Conservation (phyloP, 768 basidiomycete genomes). For the Lentinula sp. region DNA sequence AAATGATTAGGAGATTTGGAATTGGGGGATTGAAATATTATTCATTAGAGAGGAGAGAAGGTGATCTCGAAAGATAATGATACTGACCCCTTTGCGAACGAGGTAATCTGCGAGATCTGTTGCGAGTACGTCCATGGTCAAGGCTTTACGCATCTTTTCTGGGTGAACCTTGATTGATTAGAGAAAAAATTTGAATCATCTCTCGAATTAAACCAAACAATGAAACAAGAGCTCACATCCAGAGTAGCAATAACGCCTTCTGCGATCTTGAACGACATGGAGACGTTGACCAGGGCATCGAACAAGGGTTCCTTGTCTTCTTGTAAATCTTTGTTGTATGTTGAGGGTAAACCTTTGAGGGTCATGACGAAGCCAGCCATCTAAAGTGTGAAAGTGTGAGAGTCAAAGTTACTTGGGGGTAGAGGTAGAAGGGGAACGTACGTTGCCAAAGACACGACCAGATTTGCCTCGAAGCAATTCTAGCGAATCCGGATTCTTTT, state of each 20-base stretch:
- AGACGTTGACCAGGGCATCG: constrained; percentile 85
- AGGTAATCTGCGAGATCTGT: constrained; percentile 99
- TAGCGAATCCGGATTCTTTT: constrained; percentile 97
- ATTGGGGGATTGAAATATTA: too few species aligned
- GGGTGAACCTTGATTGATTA: constrained; percentile 63
- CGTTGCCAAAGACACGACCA: constrained; percentile 91
- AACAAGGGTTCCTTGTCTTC: constrained; percentile 98
- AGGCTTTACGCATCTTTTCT: constrained; percentile 82
- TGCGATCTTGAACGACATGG: constrained; percentile 84
- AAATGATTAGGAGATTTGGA: too few species aligned
- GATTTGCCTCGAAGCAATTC: constrained; percentile 94
- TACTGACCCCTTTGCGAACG: constrained; percentile 91
- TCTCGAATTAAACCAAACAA: neutral
- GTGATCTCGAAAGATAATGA: neutral
- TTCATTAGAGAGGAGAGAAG: neutral
- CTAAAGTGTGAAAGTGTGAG: constrained; percentile 27
- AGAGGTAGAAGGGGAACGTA: constrained; percentile 22
- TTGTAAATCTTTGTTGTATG: constrained; percentile 99
- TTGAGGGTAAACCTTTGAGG: constrained; percentile 93
- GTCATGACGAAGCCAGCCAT: constrained; percentile 99
- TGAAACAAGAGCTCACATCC: constrained; percentile 64
- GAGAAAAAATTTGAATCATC: neutral
- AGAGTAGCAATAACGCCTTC: constrained; percentile 93
- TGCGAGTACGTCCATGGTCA: constrained; percentile 97
- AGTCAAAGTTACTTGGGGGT: neutral